phyloP scores from a whole-genome alignment of 1,284 basidiomycete genomes.

The Marasmius sp. region DNA sequence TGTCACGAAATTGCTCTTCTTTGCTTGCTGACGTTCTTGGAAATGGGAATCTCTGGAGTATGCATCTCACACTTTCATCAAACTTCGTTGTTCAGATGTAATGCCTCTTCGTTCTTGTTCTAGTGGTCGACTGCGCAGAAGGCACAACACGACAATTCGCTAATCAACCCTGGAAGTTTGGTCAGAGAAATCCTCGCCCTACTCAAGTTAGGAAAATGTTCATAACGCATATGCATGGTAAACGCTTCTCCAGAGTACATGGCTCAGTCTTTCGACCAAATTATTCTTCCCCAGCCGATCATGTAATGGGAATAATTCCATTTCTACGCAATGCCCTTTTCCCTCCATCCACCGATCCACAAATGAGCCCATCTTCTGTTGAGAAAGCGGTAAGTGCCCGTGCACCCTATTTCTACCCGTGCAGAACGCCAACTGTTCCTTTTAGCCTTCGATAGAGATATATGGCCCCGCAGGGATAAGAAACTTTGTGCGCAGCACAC shows the following conservation, averaged over 20 bases:
- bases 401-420: conserved; percentile 8
- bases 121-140: conserved; percentile 89
- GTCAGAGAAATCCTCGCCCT: conserved; percentile 40
- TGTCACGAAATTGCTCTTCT: conserved; percentile 70
- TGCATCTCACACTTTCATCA: conserved; percentile 18
- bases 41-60: conserved; percentile 67
- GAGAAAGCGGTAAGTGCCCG: conserved; percentile 8
- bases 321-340: conserved; percentile 67
- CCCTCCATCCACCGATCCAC: conserved; percentile 31
- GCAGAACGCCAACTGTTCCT: neutral
- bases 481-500: conserved; percentile 69
- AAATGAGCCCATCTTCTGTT: conserved; percentile 4
- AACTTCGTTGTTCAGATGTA: conserved; percentile 8
- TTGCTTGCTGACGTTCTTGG: conserved; percentile 58
- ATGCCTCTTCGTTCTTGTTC: conserved; percentile 1
- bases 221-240: conserved; percentile 88
- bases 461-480: conserved; percentile 87
- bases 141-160: conserved; percentile 74
- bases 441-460: conserved; percentile 67
- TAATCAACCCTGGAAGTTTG: conserved; percentile 32
- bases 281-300: conserved; percentile 56
- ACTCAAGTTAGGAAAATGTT: conserved; percentile 73
- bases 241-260: conserved; percentile 8
- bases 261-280: neutral
- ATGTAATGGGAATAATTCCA: conserved; percentile 79